Base-by-base conservation (phyloP, 1,284 basidiomycete species). In the Irpex sp. region DNA sequence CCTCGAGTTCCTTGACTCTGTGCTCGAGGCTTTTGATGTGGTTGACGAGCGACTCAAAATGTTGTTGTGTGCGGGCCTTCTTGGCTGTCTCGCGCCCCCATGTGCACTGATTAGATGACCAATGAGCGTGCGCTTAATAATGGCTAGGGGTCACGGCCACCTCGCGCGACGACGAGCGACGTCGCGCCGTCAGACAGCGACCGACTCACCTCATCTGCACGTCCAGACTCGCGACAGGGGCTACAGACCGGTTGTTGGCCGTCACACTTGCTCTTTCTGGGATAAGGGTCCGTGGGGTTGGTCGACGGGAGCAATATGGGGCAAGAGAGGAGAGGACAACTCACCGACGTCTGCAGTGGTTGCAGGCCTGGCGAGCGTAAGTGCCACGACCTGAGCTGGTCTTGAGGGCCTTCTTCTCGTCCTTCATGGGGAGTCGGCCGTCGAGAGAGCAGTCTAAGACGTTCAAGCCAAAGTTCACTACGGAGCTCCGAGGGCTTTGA, bases 201-300 rank as follows among this genome's bases (percentile, higher is more conserved):
- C 39, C 54, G 51, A 70, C 70, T 50, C 65, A 84, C 83, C 72
- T 85, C 82, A 58, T 69, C 69, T 15, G 68, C 71, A 5, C 76
- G 76, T 2, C 81, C 82, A 26, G 76, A 75, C 31, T 70, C 65
- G 31, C 72, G 71, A 68, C 83, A 85, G 26, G 80, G 76, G 31
- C 76, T 73, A 66, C 83, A 84, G 21, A 79, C 72, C 5, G 83
- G 83, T 63, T 80, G 78, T 46, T 71, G 69, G 17, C 82, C 83
- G 66, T 83, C 81, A 69, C 84, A 86, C 67, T 80, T 83, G 47
- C 78, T 81, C 70, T 85, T 85, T 68, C 83, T 85, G 50, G 39
- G 56, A 61, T 63, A 31, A 56, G 43, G 36, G 50, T 49, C 36
- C 13, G 60, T 46, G 67, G 21, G 61, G 31, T 53, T 51, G 59